A percentile compares a stretch with the other conserved stretches of the same genome.
Evolutionary conservation across 2,329 filamentous ascomycete species (phyloP).

Genomic region (Magnaporthiopsis rhizophila): DNA sequence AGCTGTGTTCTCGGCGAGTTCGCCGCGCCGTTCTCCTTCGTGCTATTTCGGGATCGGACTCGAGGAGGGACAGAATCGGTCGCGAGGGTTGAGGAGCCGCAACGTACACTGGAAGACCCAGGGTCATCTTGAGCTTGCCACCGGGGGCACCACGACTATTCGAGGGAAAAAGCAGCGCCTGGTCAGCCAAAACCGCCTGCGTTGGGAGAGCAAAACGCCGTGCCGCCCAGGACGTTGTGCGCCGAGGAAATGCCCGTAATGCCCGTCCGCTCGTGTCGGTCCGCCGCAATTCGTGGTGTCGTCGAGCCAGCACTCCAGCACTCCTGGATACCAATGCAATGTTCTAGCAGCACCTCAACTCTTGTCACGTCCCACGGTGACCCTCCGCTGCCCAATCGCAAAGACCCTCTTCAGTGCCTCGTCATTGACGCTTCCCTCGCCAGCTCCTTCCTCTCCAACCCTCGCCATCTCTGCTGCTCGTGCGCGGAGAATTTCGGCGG

Average conservation of each 20-base stretch:
- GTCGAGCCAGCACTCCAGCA: neutral
- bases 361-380: neutral
- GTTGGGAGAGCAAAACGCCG: neutral
- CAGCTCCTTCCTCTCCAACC: neutral
- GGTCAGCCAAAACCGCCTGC: slow-evolving; percentile 22
- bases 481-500: neutral
- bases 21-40: no score
- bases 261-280: neutral
- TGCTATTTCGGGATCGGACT: no score
- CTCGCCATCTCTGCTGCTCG: neutral
- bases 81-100: neutral
- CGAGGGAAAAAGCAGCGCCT: slow-evolving; percentile 8
- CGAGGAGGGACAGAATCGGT: neutral
- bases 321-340: neutral
- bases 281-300: neutral
- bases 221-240: neutral
- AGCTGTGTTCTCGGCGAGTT: neutral
- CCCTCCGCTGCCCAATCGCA: neutral
- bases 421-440: neutral
- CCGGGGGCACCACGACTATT: slow-evolving; percentile 80
- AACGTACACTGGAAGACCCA: slow-evolving; percentile 99
- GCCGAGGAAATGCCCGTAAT: neutral
- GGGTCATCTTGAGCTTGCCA: slow-evolving; percentile 99
- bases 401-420: neutral
- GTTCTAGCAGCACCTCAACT: neutral